These are phyloP conservation scores for Neurospora hispaniola DNA, from an alignment of 495 filamentous ascomycete genomes.

Conservation along the genomic window DNA sequence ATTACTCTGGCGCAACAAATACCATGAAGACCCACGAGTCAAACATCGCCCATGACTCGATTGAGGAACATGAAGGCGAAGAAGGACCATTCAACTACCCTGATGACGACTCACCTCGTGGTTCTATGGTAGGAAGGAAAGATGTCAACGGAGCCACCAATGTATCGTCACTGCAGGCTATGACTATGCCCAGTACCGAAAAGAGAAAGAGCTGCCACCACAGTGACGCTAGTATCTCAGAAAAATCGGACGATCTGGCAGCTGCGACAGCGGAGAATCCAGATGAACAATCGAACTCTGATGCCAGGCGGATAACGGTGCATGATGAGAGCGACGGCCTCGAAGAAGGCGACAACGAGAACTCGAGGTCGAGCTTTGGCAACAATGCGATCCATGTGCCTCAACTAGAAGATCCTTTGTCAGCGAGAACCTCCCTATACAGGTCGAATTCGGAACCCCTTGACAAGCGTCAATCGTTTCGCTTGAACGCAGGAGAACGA, in stretches of 20 bases:
- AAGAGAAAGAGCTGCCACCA: neutral
- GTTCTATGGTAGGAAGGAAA: neutral
- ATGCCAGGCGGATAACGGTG: neutral
- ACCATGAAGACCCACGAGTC: neutral
- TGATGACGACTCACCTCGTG: neutral
- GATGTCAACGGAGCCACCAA: neutral
- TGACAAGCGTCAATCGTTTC: conserved; percentile 1
- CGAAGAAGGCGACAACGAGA: neutral
- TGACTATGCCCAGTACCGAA: neutral
- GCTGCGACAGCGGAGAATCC: neutral
- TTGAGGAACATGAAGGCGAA: neutral
- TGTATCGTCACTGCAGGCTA: neutral
- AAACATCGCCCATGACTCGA: neutral
- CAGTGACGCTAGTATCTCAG: neutral
- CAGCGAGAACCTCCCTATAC: neutral
- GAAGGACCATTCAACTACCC: neutral
- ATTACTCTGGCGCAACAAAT: neutral
- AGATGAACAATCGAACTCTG: neutral
- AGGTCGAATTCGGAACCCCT: neutral
- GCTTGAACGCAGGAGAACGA: conserved; percentile 1
- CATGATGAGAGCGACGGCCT: neutral
- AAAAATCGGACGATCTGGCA: neutral
- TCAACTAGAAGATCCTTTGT: neutral
- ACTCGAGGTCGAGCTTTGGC: neutral
- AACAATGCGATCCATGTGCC: neutral